phyloP scores from a whole-genome alignment of 371 early-diverging fungal species.

The Mortierella sp. region DNA sequence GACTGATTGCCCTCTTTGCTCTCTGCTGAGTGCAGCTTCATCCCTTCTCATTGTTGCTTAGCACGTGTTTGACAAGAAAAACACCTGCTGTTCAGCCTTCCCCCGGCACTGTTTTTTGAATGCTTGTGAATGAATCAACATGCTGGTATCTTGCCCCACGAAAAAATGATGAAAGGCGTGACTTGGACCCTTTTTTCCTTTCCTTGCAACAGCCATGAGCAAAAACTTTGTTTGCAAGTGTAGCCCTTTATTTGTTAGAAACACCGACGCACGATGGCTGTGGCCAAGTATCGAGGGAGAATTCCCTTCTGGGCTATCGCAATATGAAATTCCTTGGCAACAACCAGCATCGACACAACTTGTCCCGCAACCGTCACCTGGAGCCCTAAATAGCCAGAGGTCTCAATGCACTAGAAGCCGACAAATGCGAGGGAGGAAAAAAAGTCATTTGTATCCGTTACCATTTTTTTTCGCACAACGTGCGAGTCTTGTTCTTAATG shows the following conservation, averaged over 20 bases:
- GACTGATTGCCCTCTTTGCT: neutral
- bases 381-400: neutral
- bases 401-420: neutral
- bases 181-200: neutral
- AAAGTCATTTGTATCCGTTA: neutral
- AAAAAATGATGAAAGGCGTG: neutral
- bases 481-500: neutral
- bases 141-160: neutral
- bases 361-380: neutral
- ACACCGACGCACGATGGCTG: neutral
- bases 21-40: neutral
- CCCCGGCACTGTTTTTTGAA: neutral
- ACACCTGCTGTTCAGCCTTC: neutral
- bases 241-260: neutral
- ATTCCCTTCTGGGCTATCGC: neutral
- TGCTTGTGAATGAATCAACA: too few relatives aligned
- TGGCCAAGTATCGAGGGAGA: constrained; percentile 3
- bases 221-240: neutral
- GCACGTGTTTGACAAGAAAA: neutral
- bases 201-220: neutral
- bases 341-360: neutral
- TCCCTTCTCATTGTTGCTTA: neutral
- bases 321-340: constrained; percentile 4
- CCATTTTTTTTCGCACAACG: neutral
- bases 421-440: neutral